Evolutionary conservation across 352 stramenopile species (phyloP), one percentile per base, ranked within the genome.

Genomic region (Stephanocyclus meneghinianus): DNA sequence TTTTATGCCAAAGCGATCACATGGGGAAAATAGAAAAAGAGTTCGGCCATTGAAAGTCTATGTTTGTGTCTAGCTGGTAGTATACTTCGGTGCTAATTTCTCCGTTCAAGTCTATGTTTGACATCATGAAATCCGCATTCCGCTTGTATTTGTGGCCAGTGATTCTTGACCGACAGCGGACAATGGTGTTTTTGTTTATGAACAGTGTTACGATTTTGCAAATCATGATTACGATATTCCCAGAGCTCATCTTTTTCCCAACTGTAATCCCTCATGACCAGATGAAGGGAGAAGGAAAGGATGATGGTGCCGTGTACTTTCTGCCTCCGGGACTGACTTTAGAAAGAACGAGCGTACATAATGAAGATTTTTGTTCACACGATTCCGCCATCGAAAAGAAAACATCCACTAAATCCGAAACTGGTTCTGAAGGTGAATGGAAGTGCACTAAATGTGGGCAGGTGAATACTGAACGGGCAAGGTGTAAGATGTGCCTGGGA

Each of bases 271-370:
- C 40, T 10, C 11, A 10, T 40, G 0, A 32, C 16, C 11, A 81
- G 73, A 61, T 74, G 26, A 83, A 80, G 45, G 77, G 66, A 50
- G 62, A 74, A 32, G 71, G 78, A 5, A 30, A 80, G 21, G 48
- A 85, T 32, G 74, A 74, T 57, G 78, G 78, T 40, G 62, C 64
- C 9, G 71, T 60, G 5, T 71, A 76, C 59, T 85, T 79, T 66
- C 62, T 79, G 13, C 66, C 78, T 21, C 78, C 78, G 11, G 78
- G 73, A 61, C 51, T 75, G 16, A 70, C 50, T 47, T 71, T 62
- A 32, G 56, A 45, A 69, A 66, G 45, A 63, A 26, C n/a, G 63
- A 50, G 21, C 61, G 7, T 15, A 68, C 42, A 42, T 16, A 50
- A 37, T 30, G 18, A 16, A 29, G 21, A 67, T 13, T 13, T 11